These are phyloP conservation scores for Talaromyces pinophilus DNA, from an alignment of 2,329 filamentous ascomycete species.

Conservation along the genomic window DNA sequence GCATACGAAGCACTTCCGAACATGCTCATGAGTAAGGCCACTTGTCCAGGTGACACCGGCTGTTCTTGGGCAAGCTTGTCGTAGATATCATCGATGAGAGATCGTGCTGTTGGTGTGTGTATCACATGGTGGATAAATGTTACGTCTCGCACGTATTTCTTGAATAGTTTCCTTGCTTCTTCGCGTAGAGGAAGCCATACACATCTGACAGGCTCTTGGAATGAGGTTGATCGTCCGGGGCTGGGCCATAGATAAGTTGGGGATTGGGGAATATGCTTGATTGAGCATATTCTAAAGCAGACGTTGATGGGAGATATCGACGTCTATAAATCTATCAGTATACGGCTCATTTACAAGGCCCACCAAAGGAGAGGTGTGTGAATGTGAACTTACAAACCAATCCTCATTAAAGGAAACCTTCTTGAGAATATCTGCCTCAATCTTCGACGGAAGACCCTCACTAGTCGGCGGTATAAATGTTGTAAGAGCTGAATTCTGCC, in stretches of 20 bases:
- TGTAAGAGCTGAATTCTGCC: conserved; percentile 8
- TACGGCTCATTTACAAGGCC: too few relatives aligned
- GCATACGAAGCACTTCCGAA: conserved; percentile 36
- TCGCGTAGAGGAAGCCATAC: conserved; percentile 39
- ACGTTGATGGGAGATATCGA: conserved; percentile 17
- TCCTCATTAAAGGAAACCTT: conserved; percentile 13
- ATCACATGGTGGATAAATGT: conserved; percentile 40
- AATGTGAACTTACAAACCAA: conserved; percentile 11
- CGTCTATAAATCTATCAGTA: neutral
- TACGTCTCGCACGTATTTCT: conserved; percentile 37
- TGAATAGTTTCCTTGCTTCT: conserved; percentile 36
- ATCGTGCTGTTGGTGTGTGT: conserved; percentile 34
- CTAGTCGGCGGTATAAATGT: conserved; percentile 1
- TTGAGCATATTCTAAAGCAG: conserved; percentile 14
- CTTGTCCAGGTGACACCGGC: conserved; percentile 30
- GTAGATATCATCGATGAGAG: conserved; percentile 35
- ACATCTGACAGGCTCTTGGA: conserved; percentile 27
- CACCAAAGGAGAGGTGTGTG: too few relatives aligned
- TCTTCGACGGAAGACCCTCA: conserved; percentile 9
- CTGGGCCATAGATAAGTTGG: conserved; percentile 16
- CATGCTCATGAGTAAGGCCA: conserved; percentile 37
- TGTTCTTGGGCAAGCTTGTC: conserved; percentile 26
- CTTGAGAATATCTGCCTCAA: conserved; percentile 16
- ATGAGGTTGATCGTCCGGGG: conserved; percentile 4
- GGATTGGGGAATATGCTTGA: conserved; percentile 15